These are phyloP conservation scores for Talaromyces sp. DNA, from an alignment of 2,329 filamentous ascomycete species.

Conservation along the genomic window DNA sequence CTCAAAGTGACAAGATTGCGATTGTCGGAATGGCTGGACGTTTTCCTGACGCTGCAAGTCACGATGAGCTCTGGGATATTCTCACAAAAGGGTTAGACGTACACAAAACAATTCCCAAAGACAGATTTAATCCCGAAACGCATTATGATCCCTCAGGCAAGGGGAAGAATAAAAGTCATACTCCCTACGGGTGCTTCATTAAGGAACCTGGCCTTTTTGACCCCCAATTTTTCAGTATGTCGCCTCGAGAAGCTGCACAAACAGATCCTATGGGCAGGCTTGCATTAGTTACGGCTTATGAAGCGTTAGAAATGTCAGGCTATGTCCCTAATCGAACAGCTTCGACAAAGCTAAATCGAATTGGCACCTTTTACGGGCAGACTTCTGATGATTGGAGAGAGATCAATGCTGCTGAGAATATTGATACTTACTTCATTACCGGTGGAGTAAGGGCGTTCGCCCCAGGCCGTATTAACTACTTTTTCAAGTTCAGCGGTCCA, in stretches of 20 bases:
- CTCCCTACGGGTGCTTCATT: neutral
- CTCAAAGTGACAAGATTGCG: no score
- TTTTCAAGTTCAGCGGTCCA: neutral
- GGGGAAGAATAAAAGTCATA: neutral
- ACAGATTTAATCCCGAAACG: no score
- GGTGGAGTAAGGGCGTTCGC: conserved; percentile 58
- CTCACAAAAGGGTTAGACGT: no score
- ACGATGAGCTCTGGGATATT: no score
- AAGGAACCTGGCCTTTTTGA: neutral
- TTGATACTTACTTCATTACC: conserved; percentile 63
- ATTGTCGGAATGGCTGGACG: no score
- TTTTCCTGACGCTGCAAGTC: no score
- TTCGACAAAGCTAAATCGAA: neutral
- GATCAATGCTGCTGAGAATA: conserved; percentile 62
- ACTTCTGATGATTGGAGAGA: conserved; percentile 68
- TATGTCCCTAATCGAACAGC: neutral
- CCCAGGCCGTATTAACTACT: conserved; percentile 27
- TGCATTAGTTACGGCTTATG: neutral
- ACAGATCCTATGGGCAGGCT: neutral
- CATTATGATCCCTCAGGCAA: neutral
- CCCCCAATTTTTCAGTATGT: neutral
- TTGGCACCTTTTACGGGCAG: conserved; percentile 46
- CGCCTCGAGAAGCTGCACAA: neutral
- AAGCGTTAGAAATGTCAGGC: neutral
- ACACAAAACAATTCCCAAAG: no score